Evolutionary conservation across 768 basidiomycete species (phyloP), one percentile per base, ranked within the genome.

Genomic region (Serendipita sp.): DNA sequence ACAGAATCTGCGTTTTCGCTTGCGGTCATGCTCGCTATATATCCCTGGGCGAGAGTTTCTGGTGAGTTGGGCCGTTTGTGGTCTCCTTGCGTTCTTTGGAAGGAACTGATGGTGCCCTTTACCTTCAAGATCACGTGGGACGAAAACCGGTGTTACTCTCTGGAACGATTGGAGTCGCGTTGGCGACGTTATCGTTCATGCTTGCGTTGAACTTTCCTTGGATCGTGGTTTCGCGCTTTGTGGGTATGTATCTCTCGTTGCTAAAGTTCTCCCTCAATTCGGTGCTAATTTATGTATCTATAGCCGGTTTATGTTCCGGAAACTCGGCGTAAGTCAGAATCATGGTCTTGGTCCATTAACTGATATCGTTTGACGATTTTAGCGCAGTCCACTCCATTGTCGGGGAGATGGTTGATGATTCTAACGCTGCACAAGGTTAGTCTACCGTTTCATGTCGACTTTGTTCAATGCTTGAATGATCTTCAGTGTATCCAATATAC

Each of bases 71-170:
- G 24, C 24, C 24, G 24, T 24, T 24, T 24, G 24, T 24, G 24
- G 24, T 24, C 35, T 24, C 48, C 18, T 45, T 45, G 53, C 37
- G 45, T 62, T 13, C 35, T 60, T 63, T 32, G 83, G 83, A 3
- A 65, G 86, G 18, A 74, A 81, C 0, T 84, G 87, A 70, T 75
- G 85, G 2, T 70, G 77, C 28, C 80, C 81, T 30, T 84, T 86
- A 38, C 83, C 84, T 68, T 79, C 80, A 2, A 86, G 84, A 81
- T 84, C 83, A 3, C 76, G 75, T 85, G 34, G 86, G 86, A 24
- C 79, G 86, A 7, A 79, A 82, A 16, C 86, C 86, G 32, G 79
- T 86, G 32, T 77, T 88, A 11, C 75, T 86, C 37, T 63, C 74
- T 2, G 84, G 84, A 8, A 30, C 66, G 15, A 48, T 45, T 35